phyloP scores from a whole-genome alignment of 257 asterid genomes.

The Linaria vulgaris region DNA sequence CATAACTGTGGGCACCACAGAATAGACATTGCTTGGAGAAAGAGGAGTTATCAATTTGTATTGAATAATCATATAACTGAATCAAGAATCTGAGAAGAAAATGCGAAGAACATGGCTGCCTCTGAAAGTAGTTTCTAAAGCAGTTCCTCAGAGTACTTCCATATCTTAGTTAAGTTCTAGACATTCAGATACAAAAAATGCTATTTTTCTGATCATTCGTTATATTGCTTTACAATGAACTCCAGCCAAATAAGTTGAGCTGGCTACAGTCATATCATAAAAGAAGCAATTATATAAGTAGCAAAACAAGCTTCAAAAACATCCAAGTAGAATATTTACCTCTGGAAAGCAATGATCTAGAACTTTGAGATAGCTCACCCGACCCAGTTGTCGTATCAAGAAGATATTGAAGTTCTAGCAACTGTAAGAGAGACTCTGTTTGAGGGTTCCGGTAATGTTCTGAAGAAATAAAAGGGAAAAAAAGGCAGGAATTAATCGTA shows the following conservation, averaged over 20 bases:
- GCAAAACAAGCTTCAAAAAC: slow-evolving; percentile 16
- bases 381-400: slow-evolving; percentile 46
- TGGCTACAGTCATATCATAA: neutral
- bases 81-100: neutral
- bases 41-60: too few species aligned
- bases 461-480: slow-evolving; percentile 28
- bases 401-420: slow-evolving; percentile 68
- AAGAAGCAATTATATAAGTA: neutral
- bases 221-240: neutral
- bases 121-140: slow-evolving; percentile 1
- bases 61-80: neutral
- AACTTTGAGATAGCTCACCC: slow-evolving; percentile 34
- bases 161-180: neutral
- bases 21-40: too few species aligned
- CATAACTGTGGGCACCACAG: too few species aligned
- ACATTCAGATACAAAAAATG: neutral
- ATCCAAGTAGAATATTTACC: slow-evolving; percentile 33
- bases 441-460: slow-evolving; percentile 81
- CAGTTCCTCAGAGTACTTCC: slow-evolving; percentile 1
- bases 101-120: neutral
- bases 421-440: slow-evolving; percentile 70
- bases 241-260: neutral
- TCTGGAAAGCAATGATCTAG: slow-evolving; percentile 37
- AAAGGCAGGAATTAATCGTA: slow-evolving; percentile 13
- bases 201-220: neutral